Conservation (phyloP, 208 protist species). For the Leishmania amazonensis region DNA sequence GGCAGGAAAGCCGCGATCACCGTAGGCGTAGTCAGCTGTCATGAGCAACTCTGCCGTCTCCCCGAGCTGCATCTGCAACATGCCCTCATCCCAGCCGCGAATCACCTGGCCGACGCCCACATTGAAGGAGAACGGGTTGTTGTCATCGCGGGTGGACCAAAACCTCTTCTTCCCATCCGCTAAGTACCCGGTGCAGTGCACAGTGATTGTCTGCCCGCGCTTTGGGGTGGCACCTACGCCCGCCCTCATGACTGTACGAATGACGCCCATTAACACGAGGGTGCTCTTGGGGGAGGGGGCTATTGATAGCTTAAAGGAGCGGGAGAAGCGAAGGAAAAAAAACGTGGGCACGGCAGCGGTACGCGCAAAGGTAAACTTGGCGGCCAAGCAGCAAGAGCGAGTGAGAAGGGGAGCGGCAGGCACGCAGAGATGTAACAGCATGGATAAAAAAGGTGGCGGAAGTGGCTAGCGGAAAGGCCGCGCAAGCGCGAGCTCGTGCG, state of each 20-base stretch:
- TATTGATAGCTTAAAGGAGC: constrained; percentile 4
- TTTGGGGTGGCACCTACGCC: constrained; percentile 68
- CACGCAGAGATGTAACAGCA: background rate
- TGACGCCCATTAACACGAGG: constrained; percentile 67
- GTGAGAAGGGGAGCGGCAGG: background rate
- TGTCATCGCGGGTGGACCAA: constrained; percentile 86
- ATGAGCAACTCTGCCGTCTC: constrained; percentile 85
- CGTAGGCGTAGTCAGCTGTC: constrained; percentile 87
- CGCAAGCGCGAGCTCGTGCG: background rate
- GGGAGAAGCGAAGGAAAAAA: background rate
- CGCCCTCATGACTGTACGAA: constrained; percentile 58
- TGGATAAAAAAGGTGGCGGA: background rate
- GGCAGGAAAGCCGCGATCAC: constrained; percentile 83
- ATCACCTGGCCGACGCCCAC: constrained; percentile 94
- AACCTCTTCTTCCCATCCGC: constrained; percentile 87
- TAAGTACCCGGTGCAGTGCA: constrained; percentile 92
- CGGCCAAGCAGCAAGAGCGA: background rate
- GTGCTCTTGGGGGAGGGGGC: constrained; percentile 18
- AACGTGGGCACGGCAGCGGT: too few species aligned
- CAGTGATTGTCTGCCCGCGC: constrained; percentile 76
- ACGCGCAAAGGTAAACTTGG: background rate
- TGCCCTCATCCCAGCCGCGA: constrained; percentile 95
- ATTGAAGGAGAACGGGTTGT: constrained; percentile 91
- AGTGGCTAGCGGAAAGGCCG: background rate
- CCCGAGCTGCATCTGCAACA: constrained; percentile 86